phyloP scores from a whole-genome alignment of 2,329 filamentous ascomycete species.

The Calonectria fujianensis region DNA sequence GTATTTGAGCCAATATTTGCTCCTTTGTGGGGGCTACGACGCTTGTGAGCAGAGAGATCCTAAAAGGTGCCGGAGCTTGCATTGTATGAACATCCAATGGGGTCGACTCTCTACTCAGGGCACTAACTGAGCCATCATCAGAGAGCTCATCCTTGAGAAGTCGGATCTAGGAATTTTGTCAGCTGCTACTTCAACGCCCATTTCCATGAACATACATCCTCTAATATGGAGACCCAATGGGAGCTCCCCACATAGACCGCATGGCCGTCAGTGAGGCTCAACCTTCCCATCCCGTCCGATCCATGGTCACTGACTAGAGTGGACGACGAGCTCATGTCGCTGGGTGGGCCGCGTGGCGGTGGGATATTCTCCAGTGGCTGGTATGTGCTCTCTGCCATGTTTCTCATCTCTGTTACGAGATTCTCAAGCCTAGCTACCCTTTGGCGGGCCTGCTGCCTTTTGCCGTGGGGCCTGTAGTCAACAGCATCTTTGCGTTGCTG shows the following conservation, averaged over 20 bases:
- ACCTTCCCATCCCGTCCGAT: constrained; percentile 25
- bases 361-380: background rate
- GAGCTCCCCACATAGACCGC: constrained; percentile 34
- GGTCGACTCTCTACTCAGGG: background rate
- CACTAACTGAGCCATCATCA: background rate
- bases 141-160: constrained; percentile 34
- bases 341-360: background rate
- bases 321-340: background rate
- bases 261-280: constrained; percentile 28
- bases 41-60: constrained; percentile 29
- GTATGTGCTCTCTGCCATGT: constrained; percentile 33
- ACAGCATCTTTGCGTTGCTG: constrained; percentile 45
- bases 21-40: constrained; percentile 16
- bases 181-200: too few species aligned
- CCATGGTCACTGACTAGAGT: background rate
- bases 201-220: constrained; percentile 24
- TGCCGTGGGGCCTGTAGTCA: constrained; percentile 41
- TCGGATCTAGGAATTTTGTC: constrained; percentile 21
- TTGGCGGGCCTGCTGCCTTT: constrained; percentile 43
- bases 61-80: background rate
- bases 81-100: constrained; percentile 13
- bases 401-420: constrained; percentile 43
- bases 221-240: constrained; percentile 34
- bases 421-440: constrained; percentile 46
- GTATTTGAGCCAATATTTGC: constrained; percentile 42